These are phyloP conservation scores for Geranium brycei DNA, from an alignment of 345 rosid genomes.

Conservation along the genomic window DNA sequence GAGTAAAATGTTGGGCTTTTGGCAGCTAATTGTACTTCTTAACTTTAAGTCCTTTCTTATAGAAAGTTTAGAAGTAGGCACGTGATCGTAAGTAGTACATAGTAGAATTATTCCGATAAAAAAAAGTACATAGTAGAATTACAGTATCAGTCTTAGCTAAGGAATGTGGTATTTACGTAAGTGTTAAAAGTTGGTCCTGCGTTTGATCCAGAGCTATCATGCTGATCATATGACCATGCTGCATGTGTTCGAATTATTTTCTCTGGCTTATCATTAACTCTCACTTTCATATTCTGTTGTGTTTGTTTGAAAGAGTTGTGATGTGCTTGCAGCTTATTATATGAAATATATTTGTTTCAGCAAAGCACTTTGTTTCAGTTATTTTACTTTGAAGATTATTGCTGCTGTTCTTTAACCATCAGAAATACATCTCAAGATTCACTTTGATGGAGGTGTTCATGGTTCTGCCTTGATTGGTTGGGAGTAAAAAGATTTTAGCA, in stretches of 20 bases:
- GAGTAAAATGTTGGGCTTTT: too few relatives aligned
- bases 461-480: slow-evolving; percentile 29
- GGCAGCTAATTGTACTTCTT: too few relatives aligned
- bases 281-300: too few relatives aligned
- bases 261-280: too few relatives aligned
- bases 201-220: not conserved
- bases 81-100: not conserved
- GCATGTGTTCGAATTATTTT: not conserved
- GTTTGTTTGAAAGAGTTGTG: not conserved
- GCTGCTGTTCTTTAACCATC: slow-evolving; percentile 47
- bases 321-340: not conserved
- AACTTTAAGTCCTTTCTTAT: too few relatives aligned
- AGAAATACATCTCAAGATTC: slow-evolving; percentile 36
- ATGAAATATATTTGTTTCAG: not conserved
- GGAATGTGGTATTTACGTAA: not conserved
- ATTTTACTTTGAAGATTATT: slow-evolving; percentile 10
- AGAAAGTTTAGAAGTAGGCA: not conserved
- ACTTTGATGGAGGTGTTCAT: slow-evolving; percentile 32
- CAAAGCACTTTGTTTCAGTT: slow-evolving; percentile 2
- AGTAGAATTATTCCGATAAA: too few relatives aligned
- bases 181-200: not conserved
- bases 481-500: slow-evolving; percentile 28
- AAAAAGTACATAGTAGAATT: not conserved
- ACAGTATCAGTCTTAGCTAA: too few relatives aligned
- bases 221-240: not conserved